A percentile compares a stretch with the other conserved stretches of the same genome.
These are phyloP conservation scores for Penicillium frequentans DNA, from an alignment of 2,329 filamentous ascomycete species.

Conservation along the genomic window DNA sequence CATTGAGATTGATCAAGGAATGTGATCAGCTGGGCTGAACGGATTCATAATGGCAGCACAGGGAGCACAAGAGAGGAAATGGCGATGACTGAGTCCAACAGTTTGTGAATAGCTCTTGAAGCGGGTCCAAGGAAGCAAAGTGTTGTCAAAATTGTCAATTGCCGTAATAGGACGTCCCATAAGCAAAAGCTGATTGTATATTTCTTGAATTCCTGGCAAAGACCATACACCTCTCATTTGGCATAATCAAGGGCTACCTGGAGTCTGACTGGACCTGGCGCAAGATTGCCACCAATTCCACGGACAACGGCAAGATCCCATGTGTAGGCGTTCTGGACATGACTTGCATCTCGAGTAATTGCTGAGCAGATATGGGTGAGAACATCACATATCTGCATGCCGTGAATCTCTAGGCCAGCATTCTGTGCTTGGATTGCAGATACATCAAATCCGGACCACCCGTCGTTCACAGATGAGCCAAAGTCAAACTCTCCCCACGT, in stretches of 20 bases:
- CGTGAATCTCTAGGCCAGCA: slow-evolving; percentile 29
- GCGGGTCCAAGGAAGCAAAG: too few species aligned
- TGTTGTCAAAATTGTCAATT: too few species aligned
- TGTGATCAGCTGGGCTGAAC: too few species aligned
- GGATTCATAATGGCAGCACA: too few species aligned
- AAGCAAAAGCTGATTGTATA: too few species aligned
- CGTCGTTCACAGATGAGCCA: slow-evolving; percentile 24
- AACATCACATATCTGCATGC: slow-evolving; percentile 37
- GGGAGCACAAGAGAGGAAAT: too few species aligned
- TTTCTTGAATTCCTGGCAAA: too few species aligned
- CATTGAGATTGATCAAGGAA: too few species aligned
- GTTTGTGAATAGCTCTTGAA: too few species aligned
- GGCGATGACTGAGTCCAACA: too few species aligned
- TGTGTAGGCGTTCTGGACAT: slow-evolving; percentile 35
- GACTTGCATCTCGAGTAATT: slow-evolving; percentile 23
- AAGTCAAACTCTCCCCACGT: slow-evolving; percentile 39
- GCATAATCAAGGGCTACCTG: slow-evolving; percentile 25
- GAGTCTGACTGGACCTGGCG: slow-evolving; percentile 23
- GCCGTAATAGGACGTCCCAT: too few species aligned
- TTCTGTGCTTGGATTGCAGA: slow-evolving; percentile 34
- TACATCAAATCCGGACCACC: slow-evolving; percentile 34
- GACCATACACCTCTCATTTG: neutral
- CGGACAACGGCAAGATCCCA: slow-evolving; percentile 25
- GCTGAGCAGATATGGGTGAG: slow-evolving; percentile 28
- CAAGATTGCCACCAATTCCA: slow-evolving; percentile 37